phyloP scores from a whole-genome alignment of 495 filamentous ascomycete species.

The Apodospora peruviana region DNA sequence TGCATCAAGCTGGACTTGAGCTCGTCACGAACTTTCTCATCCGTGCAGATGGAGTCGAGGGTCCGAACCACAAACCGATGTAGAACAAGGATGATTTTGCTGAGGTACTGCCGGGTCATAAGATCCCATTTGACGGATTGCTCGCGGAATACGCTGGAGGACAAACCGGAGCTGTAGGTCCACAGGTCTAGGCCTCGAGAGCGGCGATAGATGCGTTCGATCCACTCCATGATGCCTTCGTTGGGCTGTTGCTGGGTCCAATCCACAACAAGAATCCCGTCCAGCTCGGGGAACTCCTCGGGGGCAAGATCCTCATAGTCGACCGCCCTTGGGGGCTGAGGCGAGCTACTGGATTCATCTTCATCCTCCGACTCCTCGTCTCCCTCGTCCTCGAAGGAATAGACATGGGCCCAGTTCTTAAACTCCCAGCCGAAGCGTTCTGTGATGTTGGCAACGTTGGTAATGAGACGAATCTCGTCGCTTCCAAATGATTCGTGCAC shows the following conservation, averaged over 20 bases:
- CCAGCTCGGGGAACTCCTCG: constrained; percentile 13
- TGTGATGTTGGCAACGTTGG: constrained; percentile 31
- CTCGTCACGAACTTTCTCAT: constrained; percentile 29
- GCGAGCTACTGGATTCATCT: not conserved
- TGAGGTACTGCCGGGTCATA: constrained; percentile 44
- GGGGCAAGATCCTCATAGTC: not conserved
- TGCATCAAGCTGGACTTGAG: constrained; percentile 36
- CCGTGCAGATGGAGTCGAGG: constrained; percentile 24
- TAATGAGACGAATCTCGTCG: constrained; percentile 34
- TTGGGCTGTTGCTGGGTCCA: not conserved
- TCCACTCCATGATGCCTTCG: constrained; percentile 12
- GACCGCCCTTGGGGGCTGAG: too few relatives aligned
- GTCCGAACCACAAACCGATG: constrained; percentile 43
- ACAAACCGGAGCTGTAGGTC: constrained; percentile 23
- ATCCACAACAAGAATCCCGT: constrained; percentile 1
- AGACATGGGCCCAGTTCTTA: not conserved
- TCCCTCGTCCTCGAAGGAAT: not conserved
- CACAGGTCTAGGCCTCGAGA: constrained; percentile 26
- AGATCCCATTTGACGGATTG: constrained; percentile 51
- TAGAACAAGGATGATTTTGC: constrained; percentile 36
- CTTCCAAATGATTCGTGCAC: constrained; percentile 31
- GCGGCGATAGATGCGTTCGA: constrained; percentile 12
- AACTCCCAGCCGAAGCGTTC: constrained; percentile 13
- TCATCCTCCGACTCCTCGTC: constrained; percentile 2
- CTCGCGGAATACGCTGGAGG: constrained; percentile 44